These are phyloP conservation scores for Hanseniaspora thailandica DNA, from an alignment of 805 yeast genomes.

Conservation along the genomic window DNA sequence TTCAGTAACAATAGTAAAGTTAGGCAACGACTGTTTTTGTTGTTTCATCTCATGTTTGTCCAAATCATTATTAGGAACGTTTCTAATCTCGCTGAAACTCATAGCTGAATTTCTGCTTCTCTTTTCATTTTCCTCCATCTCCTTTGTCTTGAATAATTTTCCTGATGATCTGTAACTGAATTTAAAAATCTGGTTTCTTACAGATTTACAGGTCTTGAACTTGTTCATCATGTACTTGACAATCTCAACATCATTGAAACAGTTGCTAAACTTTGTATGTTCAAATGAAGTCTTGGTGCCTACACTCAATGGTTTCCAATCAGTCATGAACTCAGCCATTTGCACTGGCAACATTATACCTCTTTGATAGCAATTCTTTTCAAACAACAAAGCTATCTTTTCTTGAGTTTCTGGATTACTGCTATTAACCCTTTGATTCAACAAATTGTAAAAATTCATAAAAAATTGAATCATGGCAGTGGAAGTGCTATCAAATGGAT, in stretches of 20 bases:
- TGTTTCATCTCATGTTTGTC: not conserved
- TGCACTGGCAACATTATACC: not conserved
- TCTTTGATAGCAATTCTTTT: conserved; percentile 4
- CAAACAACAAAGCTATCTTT: not conserved
- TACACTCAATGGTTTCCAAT: not conserved
- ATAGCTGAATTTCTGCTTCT: not conserved
- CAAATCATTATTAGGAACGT: not conserved
- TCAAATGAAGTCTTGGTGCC: not conserved
- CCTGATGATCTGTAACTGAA: not conserved
- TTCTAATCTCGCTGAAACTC: not conserved
- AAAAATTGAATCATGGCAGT: conserved; percentile 15
- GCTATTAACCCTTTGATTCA: not conserved
- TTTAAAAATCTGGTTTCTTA: conserved; percentile 10
- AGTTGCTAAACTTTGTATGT: not conserved
- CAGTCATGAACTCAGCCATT: not conserved
- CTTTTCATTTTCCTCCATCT: not conserved
- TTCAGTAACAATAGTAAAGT: conserved; percentile 14
- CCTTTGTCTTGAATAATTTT: not conserved
- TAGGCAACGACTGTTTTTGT: not conserved
- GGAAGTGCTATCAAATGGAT: conserved; percentile 12
- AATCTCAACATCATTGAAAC: not conserved
- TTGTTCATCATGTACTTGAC: not conserved
- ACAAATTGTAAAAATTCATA: conserved; percentile 6
- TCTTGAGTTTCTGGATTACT: not conserved
- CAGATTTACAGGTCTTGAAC: conserved; percentile 1